Conservation (phyloP, 2,329 filamentous ascomycete species). For the Fusarium sp. region DNA sequence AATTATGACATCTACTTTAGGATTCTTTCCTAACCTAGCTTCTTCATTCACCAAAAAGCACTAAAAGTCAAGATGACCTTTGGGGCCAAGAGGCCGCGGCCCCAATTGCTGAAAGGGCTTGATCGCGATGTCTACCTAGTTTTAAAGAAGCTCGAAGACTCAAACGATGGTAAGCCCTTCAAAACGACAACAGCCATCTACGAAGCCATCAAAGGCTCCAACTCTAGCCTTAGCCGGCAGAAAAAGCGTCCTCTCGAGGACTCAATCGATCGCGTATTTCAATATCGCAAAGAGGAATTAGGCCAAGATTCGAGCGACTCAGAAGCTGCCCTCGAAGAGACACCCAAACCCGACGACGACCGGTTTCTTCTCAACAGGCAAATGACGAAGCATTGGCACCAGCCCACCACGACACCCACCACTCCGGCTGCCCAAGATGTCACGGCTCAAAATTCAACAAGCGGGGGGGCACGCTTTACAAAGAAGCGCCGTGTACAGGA, state of each 20-base stretch:
- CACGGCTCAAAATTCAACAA: slow-evolving; percentile 4
- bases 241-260: slow-evolving; percentile 86
- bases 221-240: slow-evolving; percentile 84
- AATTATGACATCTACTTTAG: not conserved
- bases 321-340: slow-evolving; percentile 60
- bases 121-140: slow-evolving; percentile 83
- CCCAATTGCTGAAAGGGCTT: slow-evolving; percentile 52
- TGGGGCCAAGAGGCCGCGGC: slow-evolving; percentile 20
- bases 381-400: slow-evolving; percentile 56
- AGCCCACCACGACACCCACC: too few species aligned
- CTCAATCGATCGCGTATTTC: slow-evolving; percentile 83
- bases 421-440: slow-evolving; percentile 1
- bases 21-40: not conserved
- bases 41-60: not conserved
- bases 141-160: slow-evolving; percentile 79
- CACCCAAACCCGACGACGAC: slow-evolving; percentile 48
- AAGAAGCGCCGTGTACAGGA: slow-evolving; percentile 52
- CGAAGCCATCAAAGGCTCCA: slow-evolving; percentile 83
- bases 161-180: slow-evolving; percentile 62
- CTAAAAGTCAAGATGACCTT: slow-evolving; percentile 27
- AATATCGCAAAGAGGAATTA: slow-evolving; percentile 74
- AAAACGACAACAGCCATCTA: slow-evolving; percentile 73
- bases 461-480: slow-evolving; percentile 38
- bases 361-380: slow-evolving; percentile 57
- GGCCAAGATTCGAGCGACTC: slow-evolving; percentile 66